Evolutionary conservation across 345 rosid genomes (phyloP).

Genomic region (Mallotus nudiflorus): DNA sequence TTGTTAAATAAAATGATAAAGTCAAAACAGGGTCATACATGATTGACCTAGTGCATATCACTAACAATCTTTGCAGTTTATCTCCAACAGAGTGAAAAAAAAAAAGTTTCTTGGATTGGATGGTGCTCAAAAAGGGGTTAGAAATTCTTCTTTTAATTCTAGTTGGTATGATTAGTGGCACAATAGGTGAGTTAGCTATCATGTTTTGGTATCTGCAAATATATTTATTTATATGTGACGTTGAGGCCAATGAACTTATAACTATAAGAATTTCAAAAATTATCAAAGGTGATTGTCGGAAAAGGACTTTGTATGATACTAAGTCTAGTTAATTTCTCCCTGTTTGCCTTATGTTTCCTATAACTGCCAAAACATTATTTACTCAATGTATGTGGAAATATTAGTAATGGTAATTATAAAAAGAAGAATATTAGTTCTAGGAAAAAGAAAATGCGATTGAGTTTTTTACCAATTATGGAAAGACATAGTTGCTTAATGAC

Average conservation of each 20-base stretch:
- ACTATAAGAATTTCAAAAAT: background rate
- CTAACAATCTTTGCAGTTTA: conserved; percentile 23
- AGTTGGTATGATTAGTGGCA: too few species aligned
- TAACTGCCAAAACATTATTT: too few species aligned
- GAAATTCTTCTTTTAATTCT: too few species aligned
- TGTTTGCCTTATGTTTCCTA: background rate
- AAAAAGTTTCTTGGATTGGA: conserved; percentile 22
- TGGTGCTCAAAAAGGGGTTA: too few species aligned
- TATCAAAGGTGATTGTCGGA: background rate
- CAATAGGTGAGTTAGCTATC: conserved; percentile 48
- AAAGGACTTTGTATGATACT: background rate
- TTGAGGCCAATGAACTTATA: too few species aligned
- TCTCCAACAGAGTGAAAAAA: conserved; percentile 17
- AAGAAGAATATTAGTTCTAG: too few species aligned
- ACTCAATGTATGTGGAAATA: background rate
- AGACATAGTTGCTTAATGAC: background rate
- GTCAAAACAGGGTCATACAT: too few species aligned
- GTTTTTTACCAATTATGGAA: background rate
- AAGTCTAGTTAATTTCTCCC: background rate
- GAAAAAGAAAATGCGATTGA: background rate
- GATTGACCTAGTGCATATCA: too few species aligned
- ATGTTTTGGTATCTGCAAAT: background rate
- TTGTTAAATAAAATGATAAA: too few species aligned
- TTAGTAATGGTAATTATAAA: background rate
- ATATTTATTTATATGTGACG: background rate